A percentile compares a stretch with the other conserved stretches of the same genome.
Conservation (phyloP, 306 rosid species). For the Castanospermum australe region DNA sequence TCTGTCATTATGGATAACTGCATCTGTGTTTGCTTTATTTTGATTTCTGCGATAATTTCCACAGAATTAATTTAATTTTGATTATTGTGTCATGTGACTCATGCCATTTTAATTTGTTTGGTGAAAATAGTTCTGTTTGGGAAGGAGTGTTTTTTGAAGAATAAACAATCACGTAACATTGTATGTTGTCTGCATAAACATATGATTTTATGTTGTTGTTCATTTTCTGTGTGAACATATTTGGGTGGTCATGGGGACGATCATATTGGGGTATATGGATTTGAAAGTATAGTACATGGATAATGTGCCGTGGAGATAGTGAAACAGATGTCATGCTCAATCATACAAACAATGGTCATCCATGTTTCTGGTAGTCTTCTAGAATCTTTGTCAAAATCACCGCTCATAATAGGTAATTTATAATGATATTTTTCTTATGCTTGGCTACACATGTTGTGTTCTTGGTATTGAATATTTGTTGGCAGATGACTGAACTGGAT, state of each 20-base stretch:
- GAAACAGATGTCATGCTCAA: neutral
- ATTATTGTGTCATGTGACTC: neutral
- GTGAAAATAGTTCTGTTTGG: neutral
- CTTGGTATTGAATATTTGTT: neutral
- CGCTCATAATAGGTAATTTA: neutral
- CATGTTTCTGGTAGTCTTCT: neutral
- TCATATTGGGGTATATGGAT: neutral
- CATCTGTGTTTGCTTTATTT: neutral
- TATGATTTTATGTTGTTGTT: neutral
- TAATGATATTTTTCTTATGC: neutral
- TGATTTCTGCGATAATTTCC: neutral
- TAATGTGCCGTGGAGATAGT: neutral
- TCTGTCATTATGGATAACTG: neutral
- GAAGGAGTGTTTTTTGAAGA: neutral
- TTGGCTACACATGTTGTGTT: neutral
- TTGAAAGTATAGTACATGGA: neutral
- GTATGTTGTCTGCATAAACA: neutral
- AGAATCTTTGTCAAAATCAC: neutral
- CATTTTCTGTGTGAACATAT: neutral
- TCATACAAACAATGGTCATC: neutral
- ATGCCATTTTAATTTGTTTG: neutral
- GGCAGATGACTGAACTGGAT: neutral
- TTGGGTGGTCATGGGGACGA: neutral
- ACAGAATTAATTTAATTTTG: neutral
- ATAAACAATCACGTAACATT: neutral